A percentile compares a stretch with the other conserved stretches of the same genome.
Conservation (phyloP, 2,329 filamentous ascomycete genomes). For the Scopulariopsis brevicaulis region DNA sequence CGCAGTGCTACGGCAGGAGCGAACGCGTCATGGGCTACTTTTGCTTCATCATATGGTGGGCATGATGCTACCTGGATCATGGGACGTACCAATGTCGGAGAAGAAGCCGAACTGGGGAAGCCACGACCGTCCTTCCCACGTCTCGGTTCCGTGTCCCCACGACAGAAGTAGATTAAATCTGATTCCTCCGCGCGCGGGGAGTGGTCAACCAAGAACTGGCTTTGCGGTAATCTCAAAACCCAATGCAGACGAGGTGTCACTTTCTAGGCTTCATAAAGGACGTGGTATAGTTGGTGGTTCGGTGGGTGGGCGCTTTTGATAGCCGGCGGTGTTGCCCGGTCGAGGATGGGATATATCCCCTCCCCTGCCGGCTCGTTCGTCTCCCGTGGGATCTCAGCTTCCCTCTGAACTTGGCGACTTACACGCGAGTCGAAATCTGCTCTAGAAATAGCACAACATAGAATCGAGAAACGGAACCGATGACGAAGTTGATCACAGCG, state of each 20-base stretch:
- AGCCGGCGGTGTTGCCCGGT: neutral
- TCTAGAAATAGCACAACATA: neutral
- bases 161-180: neutral
- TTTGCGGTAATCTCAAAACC: neutral
- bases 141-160: neutral
- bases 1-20: neutral
- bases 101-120: neutral
- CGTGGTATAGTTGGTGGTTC: neutral
- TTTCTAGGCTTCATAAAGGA: neutral
- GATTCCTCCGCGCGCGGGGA: neutral
- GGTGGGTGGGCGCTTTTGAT: neutral
- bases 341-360: too few species aligned
- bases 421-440: neutral
- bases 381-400: too few species aligned
- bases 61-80: neutral
- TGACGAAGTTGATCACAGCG: neutral
- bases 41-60: neutral
- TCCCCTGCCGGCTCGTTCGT: too few species aligned
- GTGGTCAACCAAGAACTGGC: neutral
- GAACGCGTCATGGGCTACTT: neutral
- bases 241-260: neutral
- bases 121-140: neutral
- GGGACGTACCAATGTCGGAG: neutral
- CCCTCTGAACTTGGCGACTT: too few species aligned
- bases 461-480: neutral